Evolutionary conservation across 2,329 filamentous ascomycete genomes (phyloP), one percentile per base, ranked within the genome.

Genomic region (Colletotrichum phormii): DNA sequence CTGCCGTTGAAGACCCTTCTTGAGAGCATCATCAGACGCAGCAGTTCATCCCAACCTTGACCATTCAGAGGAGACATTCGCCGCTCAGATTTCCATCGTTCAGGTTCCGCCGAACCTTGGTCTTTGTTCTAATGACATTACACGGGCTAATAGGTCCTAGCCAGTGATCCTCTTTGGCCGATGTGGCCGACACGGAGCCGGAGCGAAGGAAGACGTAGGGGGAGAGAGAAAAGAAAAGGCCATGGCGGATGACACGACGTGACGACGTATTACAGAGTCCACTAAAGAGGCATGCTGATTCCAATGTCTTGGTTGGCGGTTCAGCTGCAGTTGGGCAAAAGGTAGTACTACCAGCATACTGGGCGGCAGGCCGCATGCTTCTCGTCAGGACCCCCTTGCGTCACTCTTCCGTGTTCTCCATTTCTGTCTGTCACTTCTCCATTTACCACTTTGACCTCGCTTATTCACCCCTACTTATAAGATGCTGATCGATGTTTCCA

Each of bases 271-370:
- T 29, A 58, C 64, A 53, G 42, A 42, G 35, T 68, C 57, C 31
- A 37, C 29, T 24, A 58, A 29, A 51, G 49, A 22, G 54, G 46
- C 54, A 31, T 15, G 11, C 35, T 49, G 64, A 42, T 53, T 24
- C 46, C 64, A 68, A 63, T 72, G 64, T 72, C 69, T 68, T 42
- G 65, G 69, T 24, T 64, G 65, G 35, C 22, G 53, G 13, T 35
- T 57, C 53, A 42, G 31, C 70, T 53, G 37, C 59, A 35, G 46
- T 53, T 42, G 37, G 26, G 51, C 51, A 58, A 51, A 26, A 24
- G 9, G 18, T 22, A 22, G 42, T 42, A 22, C n/a, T 33, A 37
- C 64, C 29, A 55, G 24, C 33, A 42, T 31, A 26, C 42, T 57
- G 31, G 18, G 8, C 22, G 51, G 35, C 22, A 33, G 62, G 33